phyloP scores from a whole-genome alignment of 2,329 filamentous ascomycete genomes.

The Aspergillus pseudoterreus region DNA sequence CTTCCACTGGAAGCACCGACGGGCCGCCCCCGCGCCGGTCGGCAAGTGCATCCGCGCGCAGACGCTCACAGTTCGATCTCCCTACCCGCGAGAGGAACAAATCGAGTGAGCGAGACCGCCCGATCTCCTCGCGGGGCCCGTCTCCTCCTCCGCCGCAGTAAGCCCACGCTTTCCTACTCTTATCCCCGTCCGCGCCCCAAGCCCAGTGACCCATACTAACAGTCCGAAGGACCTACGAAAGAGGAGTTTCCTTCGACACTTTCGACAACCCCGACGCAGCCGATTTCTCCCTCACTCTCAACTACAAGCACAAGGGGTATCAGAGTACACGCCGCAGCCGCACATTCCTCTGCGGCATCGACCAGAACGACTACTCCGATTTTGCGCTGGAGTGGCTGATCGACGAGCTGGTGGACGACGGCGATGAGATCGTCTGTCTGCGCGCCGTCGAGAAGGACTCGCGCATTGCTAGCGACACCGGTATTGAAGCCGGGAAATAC shows the following conservation, averaged over 20 bases:
- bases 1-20: constrained; percentile 7
- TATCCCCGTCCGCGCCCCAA: no score
- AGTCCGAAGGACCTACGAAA: constrained; percentile 55
- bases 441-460: constrained; percentile 81
- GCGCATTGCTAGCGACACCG: constrained; percentile 60
- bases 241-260: constrained; percentile 71
- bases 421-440: constrained; percentile 88
- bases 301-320: constrained; percentile 82
- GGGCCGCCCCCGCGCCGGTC: constrained; percentile 25
- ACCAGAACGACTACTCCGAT: constrained; percentile 87
- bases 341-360: constrained; percentile 86
- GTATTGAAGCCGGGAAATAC: constrained; percentile 66
- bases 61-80: constrained; percentile 20
- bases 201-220: background rate
- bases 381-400: constrained; percentile 91
- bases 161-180: constrained; percentile 6
- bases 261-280: constrained; percentile 64
- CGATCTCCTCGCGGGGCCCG: constrained; percentile 22
- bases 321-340: constrained; percentile 74
- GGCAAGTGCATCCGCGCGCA: constrained; percentile 23
- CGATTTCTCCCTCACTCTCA: constrained; percentile 75
- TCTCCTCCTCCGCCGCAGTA: constrained; percentile 43
- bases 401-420: constrained; percentile 87
- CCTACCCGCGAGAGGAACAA: constrained; percentile 17
- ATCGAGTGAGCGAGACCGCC: constrained; percentile 13